Evolutionary conservation across 1,284 basidiomycete species (phyloP).

Genomic region (Ceraceosorus bombacis): DNA sequence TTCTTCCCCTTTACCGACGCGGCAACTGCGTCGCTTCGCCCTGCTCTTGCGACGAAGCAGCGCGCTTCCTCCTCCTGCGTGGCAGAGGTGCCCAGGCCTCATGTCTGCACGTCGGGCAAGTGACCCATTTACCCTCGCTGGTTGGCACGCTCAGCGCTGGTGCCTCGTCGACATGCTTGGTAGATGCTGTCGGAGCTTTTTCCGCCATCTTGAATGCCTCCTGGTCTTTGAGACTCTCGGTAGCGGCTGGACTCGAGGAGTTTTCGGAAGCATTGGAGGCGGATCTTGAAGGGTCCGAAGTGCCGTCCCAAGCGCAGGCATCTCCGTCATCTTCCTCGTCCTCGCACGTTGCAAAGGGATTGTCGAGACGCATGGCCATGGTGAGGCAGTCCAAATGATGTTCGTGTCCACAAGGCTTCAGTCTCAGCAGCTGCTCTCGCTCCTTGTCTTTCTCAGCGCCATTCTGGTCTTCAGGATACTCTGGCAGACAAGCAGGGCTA

Average conservation of each 20-base stretch:
- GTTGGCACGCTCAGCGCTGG: background rate
- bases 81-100: constrained; percentile 41
- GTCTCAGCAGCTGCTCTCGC: constrained; percentile 16
- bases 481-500: constrained; percentile 34
- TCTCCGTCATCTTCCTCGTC: constrained; percentile 9
- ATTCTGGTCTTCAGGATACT: constrained; percentile 20
- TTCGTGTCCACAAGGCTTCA: constrained; percentile 39
- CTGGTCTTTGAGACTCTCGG: background rate
- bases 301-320: constrained; percentile 15
- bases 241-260: too few species aligned
- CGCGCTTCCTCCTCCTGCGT: too few species aligned
- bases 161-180: constrained; percentile 3
- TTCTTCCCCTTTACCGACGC: too few species aligned
- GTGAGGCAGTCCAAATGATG: constrained; percentile 42
- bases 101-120: constrained; percentile 35
- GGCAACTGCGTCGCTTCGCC: too few species aligned
- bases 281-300: background rate
- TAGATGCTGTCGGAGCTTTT: background rate
- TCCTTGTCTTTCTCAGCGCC: background rate
- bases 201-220: background rate
- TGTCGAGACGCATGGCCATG: constrained; percentile 35
- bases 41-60: too few species aligned
- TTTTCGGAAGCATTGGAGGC: too few species aligned
- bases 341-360: background rate
- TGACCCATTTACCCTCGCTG: constrained; percentile 42